A percentile compares a stretch with the other conserved stretches of the same genome.
phyloP scores from a whole-genome alignment of 2,329 filamentous ascomycete species.

The Coniochaeta sp. region DNA sequence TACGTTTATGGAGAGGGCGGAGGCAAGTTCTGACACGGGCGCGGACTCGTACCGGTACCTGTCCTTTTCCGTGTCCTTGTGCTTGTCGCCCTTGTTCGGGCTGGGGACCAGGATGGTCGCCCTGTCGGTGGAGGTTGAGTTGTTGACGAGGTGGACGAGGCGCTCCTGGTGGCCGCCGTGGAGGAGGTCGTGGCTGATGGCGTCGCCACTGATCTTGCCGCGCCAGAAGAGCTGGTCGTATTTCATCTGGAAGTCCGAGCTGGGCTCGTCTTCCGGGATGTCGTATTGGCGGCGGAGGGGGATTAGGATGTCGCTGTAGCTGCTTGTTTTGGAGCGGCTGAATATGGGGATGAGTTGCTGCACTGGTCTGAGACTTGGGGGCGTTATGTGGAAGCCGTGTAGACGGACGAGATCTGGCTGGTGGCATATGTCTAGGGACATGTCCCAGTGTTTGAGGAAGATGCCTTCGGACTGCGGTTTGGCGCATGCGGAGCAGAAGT shows the following conservation, averaged over 20 bases:
- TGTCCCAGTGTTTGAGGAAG: constrained; percentile 58
- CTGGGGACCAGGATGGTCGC: constrained; percentile 50
- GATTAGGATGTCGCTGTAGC: constrained; percentile 71
- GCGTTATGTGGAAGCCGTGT: constrained; percentile 65
- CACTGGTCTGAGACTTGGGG: constrained; percentile 53
- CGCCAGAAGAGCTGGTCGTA: constrained; percentile 66
- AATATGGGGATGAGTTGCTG: constrained; percentile 66
- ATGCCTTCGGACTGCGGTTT: constrained; percentile 58
- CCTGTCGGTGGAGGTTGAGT: constrained; percentile 39
- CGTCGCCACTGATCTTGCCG: constrained; percentile 54
- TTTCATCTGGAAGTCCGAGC: constrained; percentile 50
- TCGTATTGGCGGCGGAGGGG: constrained; percentile 40
- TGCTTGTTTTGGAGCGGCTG: constrained; percentile 62
- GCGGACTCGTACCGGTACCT: constrained; percentile 51
- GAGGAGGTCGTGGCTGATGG: constrained; percentile 42
- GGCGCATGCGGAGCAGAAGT: constrained; percentile 57
- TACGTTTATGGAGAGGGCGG: constrained; percentile 45
- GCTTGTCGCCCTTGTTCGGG: constrained; percentile 7
- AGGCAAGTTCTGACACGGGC: constrained; percentile 43
- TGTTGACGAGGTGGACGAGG: constrained; percentile 61
- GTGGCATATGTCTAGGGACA: constrained; percentile 61
- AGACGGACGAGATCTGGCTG: constrained; percentile 69
- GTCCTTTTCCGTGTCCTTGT: constrained; percentile 12
- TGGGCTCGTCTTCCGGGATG: constrained; percentile 40
- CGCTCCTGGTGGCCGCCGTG: constrained; percentile 64